Percentiles rank a stretch among this genome's conserved stretches.
phyloP scores from a whole-genome alignment of 495 filamentous ascomycete species.

The Geoglossum glabrum region DNA sequence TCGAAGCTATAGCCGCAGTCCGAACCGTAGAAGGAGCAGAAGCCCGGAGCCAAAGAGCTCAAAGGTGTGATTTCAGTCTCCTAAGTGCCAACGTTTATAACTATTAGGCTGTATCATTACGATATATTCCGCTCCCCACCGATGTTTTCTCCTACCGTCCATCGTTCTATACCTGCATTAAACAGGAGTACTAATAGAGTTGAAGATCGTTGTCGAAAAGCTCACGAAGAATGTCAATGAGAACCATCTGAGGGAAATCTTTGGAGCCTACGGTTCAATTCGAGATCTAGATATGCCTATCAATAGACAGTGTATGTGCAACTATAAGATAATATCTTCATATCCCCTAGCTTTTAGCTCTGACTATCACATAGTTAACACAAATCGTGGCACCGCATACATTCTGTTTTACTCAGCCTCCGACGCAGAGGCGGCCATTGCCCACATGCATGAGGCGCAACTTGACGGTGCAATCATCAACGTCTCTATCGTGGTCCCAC shows the following conservation, averaged over 20 bases:
- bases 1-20: constrained; percentile 25
- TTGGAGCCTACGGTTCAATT: constrained; percentile 72
- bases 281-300: constrained; percentile 73
- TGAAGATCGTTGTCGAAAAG: constrained; percentile 85
- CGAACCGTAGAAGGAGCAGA: constrained; percentile 22
- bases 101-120: background rate
- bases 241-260: constrained; percentile 76
- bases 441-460: constrained; percentile 96
- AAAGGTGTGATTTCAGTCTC: constrained; percentile 24
- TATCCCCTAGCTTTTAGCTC: background rate
- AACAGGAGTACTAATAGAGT: background rate
- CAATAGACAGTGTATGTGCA: constrained; percentile 52
- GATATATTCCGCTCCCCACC: background rate
- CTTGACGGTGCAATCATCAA: constrained; percentile 73
- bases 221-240: constrained; percentile 90
- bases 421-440: constrained; percentile 74
- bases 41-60: constrained; percentile 30
- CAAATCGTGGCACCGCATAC: constrained; percentile 86
- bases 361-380: constrained; percentile 39
- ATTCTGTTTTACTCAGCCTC: constrained; percentile 60
- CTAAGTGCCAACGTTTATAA: background rate
- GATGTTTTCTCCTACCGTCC: constrained; percentile 2
- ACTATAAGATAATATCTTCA: background rate
- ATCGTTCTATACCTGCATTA: background rate
- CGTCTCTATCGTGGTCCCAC: constrained; percentile 85